Evolutionary conservation across 1,284 basidiomycete species (phyloP).

Genomic region (Ganoderma lucidum): DNA sequence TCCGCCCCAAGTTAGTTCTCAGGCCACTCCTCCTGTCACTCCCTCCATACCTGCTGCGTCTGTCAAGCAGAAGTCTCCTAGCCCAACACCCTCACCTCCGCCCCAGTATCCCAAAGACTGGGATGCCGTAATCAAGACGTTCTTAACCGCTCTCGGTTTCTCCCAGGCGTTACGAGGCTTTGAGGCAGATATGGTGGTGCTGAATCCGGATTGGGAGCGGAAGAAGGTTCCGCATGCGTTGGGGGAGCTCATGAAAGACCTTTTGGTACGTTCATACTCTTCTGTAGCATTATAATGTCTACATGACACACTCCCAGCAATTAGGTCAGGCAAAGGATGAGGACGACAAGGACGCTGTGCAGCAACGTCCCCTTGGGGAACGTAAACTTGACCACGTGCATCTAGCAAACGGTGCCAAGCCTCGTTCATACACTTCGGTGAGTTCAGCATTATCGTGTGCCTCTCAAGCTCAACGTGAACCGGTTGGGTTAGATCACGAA

Average conservation of each 20-base stretch:
- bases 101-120: conserved; percentile 61
- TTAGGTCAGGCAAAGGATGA: conserved; percentile 32
- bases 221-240: conserved; percentile 63
- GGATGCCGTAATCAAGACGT: conserved; percentile 65
- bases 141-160: conserved; percentile 64
- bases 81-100: conserved; percentile 46
- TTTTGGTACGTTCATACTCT: conserved; percentile 53
- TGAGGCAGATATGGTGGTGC: conserved; percentile 72
- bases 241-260: conserved; percentile 55
- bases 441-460: conserved; percentile 30
- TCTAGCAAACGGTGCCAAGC: conserved; percentile 50
- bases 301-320: conserved; percentile 12
- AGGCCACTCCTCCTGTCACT: not conserved
- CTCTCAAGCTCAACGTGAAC: not conserved
- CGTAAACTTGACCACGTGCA: conserved; percentile 71
- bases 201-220: conserved; percentile 72
- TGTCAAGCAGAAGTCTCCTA: conserved; percentile 25
- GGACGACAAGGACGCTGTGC: conserved; percentile 23
- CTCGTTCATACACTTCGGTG: conserved; percentile 65
- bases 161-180: conserved; percentile 69
- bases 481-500: conserved; percentile 64
- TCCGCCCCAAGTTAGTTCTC: conserved; percentile 12
- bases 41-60: conserved; percentile 8
- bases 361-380: conserved; percentile 58
- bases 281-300: too few relatives aligned